phyloP scores from a whole-genome alignment of 768 basidiomycete species.

The Holtermanniella nyarrowii region DNA sequence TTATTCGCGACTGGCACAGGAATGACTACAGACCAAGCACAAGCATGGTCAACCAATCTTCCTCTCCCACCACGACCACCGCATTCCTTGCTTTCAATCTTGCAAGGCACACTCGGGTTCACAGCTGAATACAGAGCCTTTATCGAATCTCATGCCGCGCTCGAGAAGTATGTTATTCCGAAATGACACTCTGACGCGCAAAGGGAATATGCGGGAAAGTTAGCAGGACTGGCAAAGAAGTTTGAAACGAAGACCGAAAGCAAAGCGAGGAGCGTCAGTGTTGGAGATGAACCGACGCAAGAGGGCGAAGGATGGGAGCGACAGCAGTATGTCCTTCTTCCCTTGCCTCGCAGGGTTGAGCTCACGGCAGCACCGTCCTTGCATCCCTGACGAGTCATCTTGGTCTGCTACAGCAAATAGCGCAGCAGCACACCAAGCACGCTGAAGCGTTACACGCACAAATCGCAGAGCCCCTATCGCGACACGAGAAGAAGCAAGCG shows the following conservation, averaged over 20 bases:
- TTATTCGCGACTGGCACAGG: too few relatives aligned
- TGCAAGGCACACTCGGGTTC: not conserved
- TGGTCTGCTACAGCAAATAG: not conserved
- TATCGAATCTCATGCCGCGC: not conserved
- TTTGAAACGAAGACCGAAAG: not conserved
- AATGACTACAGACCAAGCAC: too few relatives aligned
- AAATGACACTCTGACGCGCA: not conserved
- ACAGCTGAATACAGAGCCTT: not conserved
- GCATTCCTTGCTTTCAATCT: not conserved
- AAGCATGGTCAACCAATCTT: not conserved
- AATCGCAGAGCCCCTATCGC: not conserved
- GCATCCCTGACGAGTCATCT: not conserved
- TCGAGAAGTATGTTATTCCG: not conserved
- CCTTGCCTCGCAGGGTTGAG: not conserved
- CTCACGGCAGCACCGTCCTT: not conserved
- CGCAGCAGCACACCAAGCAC: not conserved
- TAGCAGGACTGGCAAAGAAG: not conserved
- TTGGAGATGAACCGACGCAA: not conserved
- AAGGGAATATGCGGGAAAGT: not conserved
- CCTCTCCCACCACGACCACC: not conserved
- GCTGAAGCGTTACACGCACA: not conserved
- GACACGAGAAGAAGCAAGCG: not conserved
- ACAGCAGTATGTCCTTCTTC: not conserved
- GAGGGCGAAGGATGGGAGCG: not conserved
- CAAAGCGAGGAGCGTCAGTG: not conserved